Evolutionary conservation across 345 rosid genomes (phyloP).

Genomic region (Microthlaspi erraticum): DNA sequence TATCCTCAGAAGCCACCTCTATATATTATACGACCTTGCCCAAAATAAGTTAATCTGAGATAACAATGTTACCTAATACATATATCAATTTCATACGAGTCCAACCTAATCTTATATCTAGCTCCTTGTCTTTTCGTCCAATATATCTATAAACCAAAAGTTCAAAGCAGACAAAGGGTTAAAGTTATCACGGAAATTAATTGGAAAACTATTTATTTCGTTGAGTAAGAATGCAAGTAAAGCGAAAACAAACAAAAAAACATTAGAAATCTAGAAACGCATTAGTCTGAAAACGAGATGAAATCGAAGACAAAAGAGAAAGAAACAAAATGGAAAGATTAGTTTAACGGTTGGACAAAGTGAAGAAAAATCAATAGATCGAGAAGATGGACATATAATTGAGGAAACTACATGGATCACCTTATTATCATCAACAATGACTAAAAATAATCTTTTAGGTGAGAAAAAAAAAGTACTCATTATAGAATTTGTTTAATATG

Average conservation of each 20-base stretch:
- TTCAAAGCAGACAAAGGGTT: background rate
- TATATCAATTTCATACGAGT: constrained; percentile 5
- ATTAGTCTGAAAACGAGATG: constrained; percentile 27
- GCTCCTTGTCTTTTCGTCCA: constrained; percentile 35
- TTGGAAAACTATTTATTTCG: no score
- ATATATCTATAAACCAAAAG: constrained; percentile 1
- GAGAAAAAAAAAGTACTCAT: background rate
- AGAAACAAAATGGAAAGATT: constrained; percentile 22
- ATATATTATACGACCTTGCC: background rate
- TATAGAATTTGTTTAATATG: background rate
- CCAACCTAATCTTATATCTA: constrained; percentile 40
- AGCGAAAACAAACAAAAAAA: background rate
- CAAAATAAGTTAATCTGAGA: constrained; percentile 12
- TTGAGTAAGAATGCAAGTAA: background rate
- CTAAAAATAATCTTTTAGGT: constrained; percentile 25
- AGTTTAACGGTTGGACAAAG: constrained; percentile 19
- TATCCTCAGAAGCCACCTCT: constrained; percentile 20
- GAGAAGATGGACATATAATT: constrained; percentile 16
- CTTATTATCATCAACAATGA: constrained; percentile 1
- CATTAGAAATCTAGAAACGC: background rate
- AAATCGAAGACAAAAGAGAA: constrained; percentile 20
- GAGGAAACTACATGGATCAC: background rate
- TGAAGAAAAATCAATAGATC: background rate
- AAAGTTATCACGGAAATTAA: background rate
- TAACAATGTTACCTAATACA: constrained; percentile 36